These are phyloP conservation scores for Coemansia sp. DNA, from an alignment of 192 early-diverging fungal species.

Conservation along the genomic window DNA sequence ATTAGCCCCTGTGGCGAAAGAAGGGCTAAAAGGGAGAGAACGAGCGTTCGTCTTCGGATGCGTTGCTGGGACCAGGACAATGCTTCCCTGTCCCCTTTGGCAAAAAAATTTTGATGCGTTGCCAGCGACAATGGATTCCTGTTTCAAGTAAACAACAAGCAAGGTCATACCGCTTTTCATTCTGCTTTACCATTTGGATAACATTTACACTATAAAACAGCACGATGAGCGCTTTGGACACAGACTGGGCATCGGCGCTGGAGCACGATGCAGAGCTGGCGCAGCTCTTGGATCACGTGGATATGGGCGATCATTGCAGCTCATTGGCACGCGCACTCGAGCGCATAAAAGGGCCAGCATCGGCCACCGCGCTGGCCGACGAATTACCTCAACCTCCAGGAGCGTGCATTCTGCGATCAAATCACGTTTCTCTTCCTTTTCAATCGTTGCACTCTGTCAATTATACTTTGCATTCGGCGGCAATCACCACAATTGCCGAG, in stretches of 20 bases:
- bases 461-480: not conserved
- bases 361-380: constrained; percentile 1
- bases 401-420: not conserved
- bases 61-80: no score
- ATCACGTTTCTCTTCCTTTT: not conserved
- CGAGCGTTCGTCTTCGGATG: no score
- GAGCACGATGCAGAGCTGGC: not conserved
- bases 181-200: no score
- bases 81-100: no score
- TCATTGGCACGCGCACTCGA: not conserved
- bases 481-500: constrained; percentile 8
- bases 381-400: constrained; percentile 3
- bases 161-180: no score
- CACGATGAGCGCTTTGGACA: not conserved
- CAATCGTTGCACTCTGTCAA: not conserved
- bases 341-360: not conserved
- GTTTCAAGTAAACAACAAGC: no score
- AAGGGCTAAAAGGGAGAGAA: no score
- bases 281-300: constrained; percentile 8
- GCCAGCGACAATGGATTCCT: no score
- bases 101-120: no score
- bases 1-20: no score
- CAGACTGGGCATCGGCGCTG: not conserved
- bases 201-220: no score
- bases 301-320: not conserved